These are phyloP conservation scores for Hyaloscypha finlandica DNA, from an alignment of 495 filamentous ascomycete genomes.

Conservation along the genomic window DNA sequence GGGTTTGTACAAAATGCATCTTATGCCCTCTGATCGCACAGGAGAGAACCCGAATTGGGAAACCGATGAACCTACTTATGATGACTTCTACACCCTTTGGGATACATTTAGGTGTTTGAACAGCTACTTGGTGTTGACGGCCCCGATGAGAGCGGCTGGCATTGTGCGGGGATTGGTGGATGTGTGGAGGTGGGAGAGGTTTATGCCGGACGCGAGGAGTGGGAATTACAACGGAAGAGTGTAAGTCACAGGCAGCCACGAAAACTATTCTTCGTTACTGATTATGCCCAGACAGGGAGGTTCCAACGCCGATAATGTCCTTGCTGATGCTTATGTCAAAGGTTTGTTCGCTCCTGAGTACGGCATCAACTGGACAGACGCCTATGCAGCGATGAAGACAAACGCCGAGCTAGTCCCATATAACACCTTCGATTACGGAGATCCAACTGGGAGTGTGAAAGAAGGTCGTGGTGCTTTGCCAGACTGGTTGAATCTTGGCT, in stretches of 20 bases:
- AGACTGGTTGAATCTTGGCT: constrained; percentile 67
- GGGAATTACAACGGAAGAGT: constrained; percentile 58
- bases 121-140: constrained; percentile 64
- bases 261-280: too few species aligned
- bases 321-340: constrained; percentile 72
- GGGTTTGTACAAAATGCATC: constrained; percentile 60
- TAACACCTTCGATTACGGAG: constrained; percentile 29
- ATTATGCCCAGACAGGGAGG: constrained; percentile 55
- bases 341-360: constrained; percentile 44
- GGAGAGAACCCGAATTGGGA: constrained; percentile 76
- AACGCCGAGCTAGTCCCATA: constrained; percentile 72
- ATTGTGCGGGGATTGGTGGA: constrained; percentile 72
- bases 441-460: constrained; percentile 61
- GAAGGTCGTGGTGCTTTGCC: constrained; percentile 64
- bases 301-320: constrained; percentile 72
- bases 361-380: constrained; percentile 68
- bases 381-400: constrained; percentile 70
- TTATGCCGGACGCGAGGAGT: constrained; percentile 66
- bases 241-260: not conserved
- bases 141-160: constrained; percentile 60
- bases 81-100: constrained; percentile 68
- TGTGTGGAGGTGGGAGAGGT: constrained; percentile 68
- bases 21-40: constrained; percentile 75
- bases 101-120: constrained; percentile 71
- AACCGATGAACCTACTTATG: constrained; percentile 72